Percentiles rank a stretch among this genome's conserved stretches.
Conservation (phyloP, 2,329 filamentous ascomycete species). For the Phaeosphaeriaceae sp. region DNA sequence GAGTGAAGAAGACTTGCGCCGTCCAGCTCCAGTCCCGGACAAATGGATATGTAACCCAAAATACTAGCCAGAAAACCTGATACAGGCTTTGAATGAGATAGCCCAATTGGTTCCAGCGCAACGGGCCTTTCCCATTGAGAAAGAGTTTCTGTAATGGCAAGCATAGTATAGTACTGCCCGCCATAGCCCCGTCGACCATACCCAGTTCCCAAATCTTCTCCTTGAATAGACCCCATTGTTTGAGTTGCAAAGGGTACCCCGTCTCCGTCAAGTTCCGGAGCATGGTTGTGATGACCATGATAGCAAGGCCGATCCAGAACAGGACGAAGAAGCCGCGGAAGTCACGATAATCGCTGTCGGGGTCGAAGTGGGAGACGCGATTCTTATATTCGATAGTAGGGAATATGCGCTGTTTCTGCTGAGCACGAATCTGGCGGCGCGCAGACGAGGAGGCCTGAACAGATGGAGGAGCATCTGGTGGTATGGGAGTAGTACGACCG, state of each 20-base stretch:
- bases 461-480: slow-evolving; percentile 91
- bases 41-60: slow-evolving; percentile 89
- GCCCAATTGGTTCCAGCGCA: slow-evolving; percentile 80
- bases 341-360: slow-evolving; percentile 86
- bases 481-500: slow-evolving; percentile 81
- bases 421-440: slow-evolving; percentile 80
- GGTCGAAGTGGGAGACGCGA: slow-evolving; percentile 94
- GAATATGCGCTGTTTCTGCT: slow-evolving; percentile 84
- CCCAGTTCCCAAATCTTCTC: slow-evolving; percentile 88
- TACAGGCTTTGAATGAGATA: slow-evolving; percentile 82
- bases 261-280: slow-evolving; percentile 93
- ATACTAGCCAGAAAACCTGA: slow-evolving; percentile 76
- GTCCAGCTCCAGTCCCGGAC: slow-evolving; percentile 93
- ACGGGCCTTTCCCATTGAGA: slow-evolving; percentile 59
- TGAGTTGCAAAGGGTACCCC: slow-evolving; percentile 80
- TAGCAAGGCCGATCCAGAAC: slow-evolving; percentile 95
- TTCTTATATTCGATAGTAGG: slow-evolving; percentile 90
- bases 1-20: slow-evolving; percentile 89
- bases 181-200: slow-evolving; percentile 85
- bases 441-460: slow-evolving; percentile 84
- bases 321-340: slow-evolving; percentile 98
- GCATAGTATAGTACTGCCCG: slow-evolving; percentile 72
- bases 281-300: slow-evolving; percentile 96
- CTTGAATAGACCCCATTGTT: slow-evolving; percentile 88
- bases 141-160: slow-evolving; percentile 76